Evolutionary conservation across 2,329 filamentous ascomycete genomes (phyloP).

Genomic region (Scleromitrula shiraiana): DNA sequence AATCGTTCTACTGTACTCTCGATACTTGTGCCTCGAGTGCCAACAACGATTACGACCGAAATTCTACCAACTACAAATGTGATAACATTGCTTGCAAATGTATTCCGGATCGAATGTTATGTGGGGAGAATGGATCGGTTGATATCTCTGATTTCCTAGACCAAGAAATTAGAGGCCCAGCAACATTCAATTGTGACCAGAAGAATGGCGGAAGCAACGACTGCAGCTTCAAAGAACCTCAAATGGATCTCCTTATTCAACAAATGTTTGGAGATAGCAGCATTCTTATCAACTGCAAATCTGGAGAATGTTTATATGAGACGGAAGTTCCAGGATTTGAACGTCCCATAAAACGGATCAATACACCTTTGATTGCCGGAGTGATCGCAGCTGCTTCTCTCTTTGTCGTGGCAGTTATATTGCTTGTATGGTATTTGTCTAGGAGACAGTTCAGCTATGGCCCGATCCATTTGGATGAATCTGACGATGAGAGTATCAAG

Average conservation of each 20-base stretch:
- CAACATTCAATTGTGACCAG: constrained; percentile 68
- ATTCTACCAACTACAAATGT: constrained; percentile 80
- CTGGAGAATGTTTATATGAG: constrained; percentile 88
- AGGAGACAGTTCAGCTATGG: constrained; percentile 63
- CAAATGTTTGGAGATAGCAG: constrained; percentile 85
- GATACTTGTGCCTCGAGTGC: constrained; percentile 69
- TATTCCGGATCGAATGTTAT: constrained; percentile 86
- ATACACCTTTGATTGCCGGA: constrained; percentile 89
- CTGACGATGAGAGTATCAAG: constrained; percentile 77
- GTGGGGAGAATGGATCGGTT: constrained; percentile 82
- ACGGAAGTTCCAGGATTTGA: constrained; percentile 90
- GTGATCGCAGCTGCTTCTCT: constrained; percentile 82
- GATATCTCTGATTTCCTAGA: constrained; percentile 86
- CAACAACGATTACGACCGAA: constrained; percentile 60
- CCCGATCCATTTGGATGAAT: constrained; percentile 76
- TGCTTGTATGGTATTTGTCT: constrained; percentile 81
- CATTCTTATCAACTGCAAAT: constrained; percentile 72
- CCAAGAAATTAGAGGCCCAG: constrained; percentile 77
- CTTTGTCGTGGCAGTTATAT: constrained; percentile 79
- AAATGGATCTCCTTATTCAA: constrained; percentile 85
- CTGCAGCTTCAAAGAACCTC: constrained; percentile 83
- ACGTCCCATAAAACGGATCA: constrained; percentile 85
- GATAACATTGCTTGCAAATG: constrained; percentile 80
- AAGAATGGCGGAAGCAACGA: constrained; percentile 53
- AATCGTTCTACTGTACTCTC: constrained; percentile 94